Percentiles rank a stretch among this genome's conserved stretches.
phyloP scores from a whole-genome alignment of 1,139 yeast genomes.

The Candida labiduridarum region DNA sequence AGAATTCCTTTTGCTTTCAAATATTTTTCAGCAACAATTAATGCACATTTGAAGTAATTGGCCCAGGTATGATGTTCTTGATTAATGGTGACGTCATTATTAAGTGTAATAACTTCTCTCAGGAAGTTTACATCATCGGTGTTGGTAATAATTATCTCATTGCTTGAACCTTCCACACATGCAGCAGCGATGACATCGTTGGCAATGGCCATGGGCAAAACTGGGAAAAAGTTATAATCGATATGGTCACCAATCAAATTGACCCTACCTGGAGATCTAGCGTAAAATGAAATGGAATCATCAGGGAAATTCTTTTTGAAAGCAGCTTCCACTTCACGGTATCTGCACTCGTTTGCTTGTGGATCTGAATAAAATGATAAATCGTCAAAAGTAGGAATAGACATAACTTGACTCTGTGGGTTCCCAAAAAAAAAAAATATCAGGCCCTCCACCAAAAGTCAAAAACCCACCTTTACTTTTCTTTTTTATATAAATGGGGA shows the following conservation, averaged over 20 bases:
- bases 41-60: conserved; percentile 69
- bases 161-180: conserved; percentile 23
- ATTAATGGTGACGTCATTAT: conserved; percentile 41
- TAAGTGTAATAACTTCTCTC: conserved; percentile 35
- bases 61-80: conserved; percentile 57
- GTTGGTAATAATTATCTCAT: conserved; percentile 46
- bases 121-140: conserved; percentile 31
- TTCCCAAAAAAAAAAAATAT: neutral
- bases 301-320: conserved; percentile 26
- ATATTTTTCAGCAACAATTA: conserved; percentile 60
- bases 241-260: conserved; percentile 77
- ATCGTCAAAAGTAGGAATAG: conserved; percentile 36
- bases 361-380: conserved; percentile 37
- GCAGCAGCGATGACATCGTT: conserved; percentile 62
- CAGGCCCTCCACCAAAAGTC: neutral
- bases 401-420: conserved; percentile 7
- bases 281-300: conserved; percentile 42
- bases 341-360: conserved; percentile 29
- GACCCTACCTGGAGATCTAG: conserved; percentile 76
- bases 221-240: conserved; percentile 69
- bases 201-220: conserved; percentile 77
- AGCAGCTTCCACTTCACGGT: conserved; percentile 20
- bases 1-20: conserved; percentile 35
- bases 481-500: neutral
- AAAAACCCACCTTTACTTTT: neutral